A percentile compares a stretch with the other conserved stretches of the same genome.
These are phyloP conservation scores for Kalaharituber pfeilii DNA, from an alignment of 2,329 filamentous ascomycete genomes.

Conservation along the genomic window DNA sequence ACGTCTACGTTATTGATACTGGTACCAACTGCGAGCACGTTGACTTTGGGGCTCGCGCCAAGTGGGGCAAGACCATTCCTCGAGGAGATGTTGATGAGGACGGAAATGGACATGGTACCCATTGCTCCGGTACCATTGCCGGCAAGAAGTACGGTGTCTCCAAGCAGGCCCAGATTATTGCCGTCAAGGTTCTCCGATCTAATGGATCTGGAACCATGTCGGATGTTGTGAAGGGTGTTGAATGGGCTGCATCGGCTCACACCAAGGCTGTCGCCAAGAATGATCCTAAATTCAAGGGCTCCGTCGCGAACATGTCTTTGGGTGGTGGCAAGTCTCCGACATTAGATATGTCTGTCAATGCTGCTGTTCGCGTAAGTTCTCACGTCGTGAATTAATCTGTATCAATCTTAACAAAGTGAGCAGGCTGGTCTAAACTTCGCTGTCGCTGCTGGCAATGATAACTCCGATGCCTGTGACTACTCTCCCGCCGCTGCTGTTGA, in stretches of 20 bases:
- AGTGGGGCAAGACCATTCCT: slow-evolving; percentile 96
- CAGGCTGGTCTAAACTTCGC: slow-evolving; percentile 88
- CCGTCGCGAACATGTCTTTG: slow-evolving; percentile 97
- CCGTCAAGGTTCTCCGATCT: slow-evolving; percentile 94
- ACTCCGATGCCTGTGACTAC: slow-evolving; percentile 98
- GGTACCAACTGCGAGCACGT: slow-evolving; percentile 88
- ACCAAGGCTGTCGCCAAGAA: slow-evolving; percentile 70
- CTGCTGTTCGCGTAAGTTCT: slow-evolving; percentile 43
- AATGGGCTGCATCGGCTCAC: slow-evolving; percentile 77
- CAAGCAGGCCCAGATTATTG: slow-evolving; percentile 94
- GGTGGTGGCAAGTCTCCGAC: slow-evolving; percentile 65
- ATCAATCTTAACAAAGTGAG: neutral
- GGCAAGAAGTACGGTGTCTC: slow-evolving; percentile 99
- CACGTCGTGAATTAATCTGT: neutral
- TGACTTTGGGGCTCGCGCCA: slow-evolving; percentile 89
- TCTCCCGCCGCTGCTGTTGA: slow-evolving; percentile 84
- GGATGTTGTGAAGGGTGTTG: slow-evolving; percentile 94
- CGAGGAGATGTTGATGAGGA: slow-evolving; percentile 67
- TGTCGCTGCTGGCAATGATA: slow-evolving; percentile 96
- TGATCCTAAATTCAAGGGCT: slow-evolving; percentile 92
- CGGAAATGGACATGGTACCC: slow-evolving; percentile 95
- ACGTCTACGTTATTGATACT: slow-evolving; percentile 97
- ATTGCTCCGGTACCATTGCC: slow-evolving; percentile 95
- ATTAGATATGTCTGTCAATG: slow-evolving; percentile 52
- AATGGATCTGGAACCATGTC: slow-evolving; percentile 98